Evolutionary conservation across 805 yeast species (phyloP).

Genomic region (Saccharomycopsis sp.): DNA sequence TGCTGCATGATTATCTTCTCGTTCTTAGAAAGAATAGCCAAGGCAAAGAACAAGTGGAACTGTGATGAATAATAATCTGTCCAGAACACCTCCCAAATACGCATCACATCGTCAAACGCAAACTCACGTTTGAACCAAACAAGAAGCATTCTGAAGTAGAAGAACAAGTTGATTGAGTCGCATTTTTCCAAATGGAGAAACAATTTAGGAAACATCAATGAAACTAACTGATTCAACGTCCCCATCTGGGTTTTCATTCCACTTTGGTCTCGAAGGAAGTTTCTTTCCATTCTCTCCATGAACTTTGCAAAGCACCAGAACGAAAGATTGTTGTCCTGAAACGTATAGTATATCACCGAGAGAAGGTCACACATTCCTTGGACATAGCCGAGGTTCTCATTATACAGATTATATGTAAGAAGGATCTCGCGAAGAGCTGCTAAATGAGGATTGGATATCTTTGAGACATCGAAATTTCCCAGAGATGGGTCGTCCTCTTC

Average conservation of each 20-base stretch:
- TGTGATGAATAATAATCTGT: slow-evolving; percentile 84
- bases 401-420: slow-evolving; percentile 79
- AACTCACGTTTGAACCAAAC: slow-evolving; percentile 96
- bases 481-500: slow-evolving; percentile 52
- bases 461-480: slow-evolving; percentile 21
- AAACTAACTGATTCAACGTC: slow-evolving; percentile 77
- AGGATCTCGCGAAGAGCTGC: slow-evolving; percentile 67
- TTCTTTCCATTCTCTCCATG: slow-evolving; percentile 94
- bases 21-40: slow-evolving; percentile 85
- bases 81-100: slow-evolving; percentile 90
- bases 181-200: slow-evolving; percentile 80
- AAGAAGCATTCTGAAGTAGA: slow-evolving; percentile 88
- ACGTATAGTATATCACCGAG: slow-evolving; percentile 68
- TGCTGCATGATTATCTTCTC: slow-evolving; percentile 71
- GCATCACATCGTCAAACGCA: slow-evolving; percentile 64
- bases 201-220: slow-evolving; percentile 80
- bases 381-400: slow-evolving; percentile 82
- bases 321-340: slow-evolving; percentile 67
- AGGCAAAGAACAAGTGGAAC: slow-evolving; percentile 78
- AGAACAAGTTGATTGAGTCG: slow-evolving; percentile 84
- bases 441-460: slow-evolving; percentile 71
- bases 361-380: slow-evolving; percentile 97
- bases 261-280: slow-evolving; percentile 82
- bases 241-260: slow-evolving; percentile 90
- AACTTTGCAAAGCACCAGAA: slow-evolving; percentile 86